These are phyloP conservation scores for Musa beccarii DNA, from an alignment of 176 grass and related monocot genomes.

Conservation along the genomic window DNA sequence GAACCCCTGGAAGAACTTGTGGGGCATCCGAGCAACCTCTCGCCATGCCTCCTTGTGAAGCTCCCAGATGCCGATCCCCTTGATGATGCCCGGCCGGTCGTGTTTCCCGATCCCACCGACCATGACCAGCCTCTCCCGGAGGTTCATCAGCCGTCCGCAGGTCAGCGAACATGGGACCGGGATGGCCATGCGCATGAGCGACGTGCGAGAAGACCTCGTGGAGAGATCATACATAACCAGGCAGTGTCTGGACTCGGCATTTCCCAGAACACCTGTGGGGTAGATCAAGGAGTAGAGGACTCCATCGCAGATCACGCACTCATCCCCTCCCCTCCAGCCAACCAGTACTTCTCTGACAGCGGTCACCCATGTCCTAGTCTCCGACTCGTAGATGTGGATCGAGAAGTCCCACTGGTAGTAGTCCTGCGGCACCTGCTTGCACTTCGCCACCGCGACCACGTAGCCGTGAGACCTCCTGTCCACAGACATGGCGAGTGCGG, in stretches of 20 bases:
- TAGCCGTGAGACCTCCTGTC: constrained; percentile 45
- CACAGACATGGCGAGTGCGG: constrained; percentile 53
- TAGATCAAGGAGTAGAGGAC: constrained; percentile 75
- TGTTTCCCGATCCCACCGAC: constrained; percentile 86
- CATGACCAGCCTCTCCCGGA: constrained; percentile 67
- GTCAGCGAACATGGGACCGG: constrained; percentile 67
- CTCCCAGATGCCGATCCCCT: constrained; percentile 92
- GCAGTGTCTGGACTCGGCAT: constrained; percentile 48
- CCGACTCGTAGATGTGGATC: constrained; percentile 57
- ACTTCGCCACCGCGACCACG: constrained; percentile 54
- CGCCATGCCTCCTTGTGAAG: constrained; percentile 58
- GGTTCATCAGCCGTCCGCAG: constrained; percentile 70
- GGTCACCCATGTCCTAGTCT: constrained; percentile 39
- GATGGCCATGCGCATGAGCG: constrained; percentile 41
- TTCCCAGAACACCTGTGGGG: constrained; percentile 44
- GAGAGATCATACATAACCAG: constrained; percentile 67
- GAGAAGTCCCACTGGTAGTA: constrained; percentile 63
- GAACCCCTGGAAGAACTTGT: constrained; percentile 91
- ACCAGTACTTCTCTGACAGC: constrained; percentile 43
- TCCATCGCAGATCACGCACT: constrained; percentile 83
- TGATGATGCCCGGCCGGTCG: constrained; percentile 89
- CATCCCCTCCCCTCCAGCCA: constrained; percentile 58
- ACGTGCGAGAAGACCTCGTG: constrained; percentile 22
- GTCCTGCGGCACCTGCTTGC: constrained; percentile 51
- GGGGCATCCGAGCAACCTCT: constrained; percentile 74